Evolutionary conservation across 768 basidiomycete genomes (phyloP).

Genomic region (Podaxis sp.): DNA sequence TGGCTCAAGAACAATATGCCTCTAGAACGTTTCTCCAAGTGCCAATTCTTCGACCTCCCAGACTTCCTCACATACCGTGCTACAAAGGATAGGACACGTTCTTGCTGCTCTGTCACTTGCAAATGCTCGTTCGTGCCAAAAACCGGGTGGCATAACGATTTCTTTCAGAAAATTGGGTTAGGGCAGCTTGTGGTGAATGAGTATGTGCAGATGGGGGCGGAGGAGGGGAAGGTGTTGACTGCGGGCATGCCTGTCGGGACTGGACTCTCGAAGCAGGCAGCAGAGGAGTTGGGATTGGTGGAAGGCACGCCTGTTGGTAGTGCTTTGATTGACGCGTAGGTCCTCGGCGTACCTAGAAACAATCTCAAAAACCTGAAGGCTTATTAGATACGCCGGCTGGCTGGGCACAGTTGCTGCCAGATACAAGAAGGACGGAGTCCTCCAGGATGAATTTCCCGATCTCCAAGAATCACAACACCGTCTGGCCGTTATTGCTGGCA

Average conservation of each 20-base stretch:
- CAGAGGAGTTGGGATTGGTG: constrained; percentile 79
- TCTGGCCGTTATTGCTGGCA: constrained; percentile 92
- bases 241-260: constrained; percentile 85
- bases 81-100: constrained; percentile 72
- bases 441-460: constrained; percentile 53
- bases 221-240: constrained; percentile 64
- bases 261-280: constrained; percentile 77
- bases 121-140: constrained; percentile 92
- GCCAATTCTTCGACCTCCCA: constrained; percentile 91
- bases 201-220: constrained; percentile 75
- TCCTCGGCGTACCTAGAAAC: constrained; percentile 6
- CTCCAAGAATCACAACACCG: constrained; percentile 79
- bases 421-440: constrained; percentile 49
- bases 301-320: constrained; percentile 93
- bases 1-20: constrained; percentile 95
- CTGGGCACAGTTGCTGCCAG: constrained; percentile 91
- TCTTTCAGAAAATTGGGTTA: constrained; percentile 86
- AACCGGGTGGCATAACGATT: constrained; percentile 85
- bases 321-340: constrained; percentile 92
- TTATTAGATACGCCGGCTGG: constrained; percentile 84
- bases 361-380: not conserved
- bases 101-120: constrained; percentile 92
- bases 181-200: constrained; percentile 63
- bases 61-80: constrained; percentile 95
- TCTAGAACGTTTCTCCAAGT: constrained; percentile 62